Percentiles rank a stretch among this genome's conserved stretches.
Conservation (phyloP, 2,329 filamentous ascomycete genomes). For the Hypoxylon sp. region DNA sequence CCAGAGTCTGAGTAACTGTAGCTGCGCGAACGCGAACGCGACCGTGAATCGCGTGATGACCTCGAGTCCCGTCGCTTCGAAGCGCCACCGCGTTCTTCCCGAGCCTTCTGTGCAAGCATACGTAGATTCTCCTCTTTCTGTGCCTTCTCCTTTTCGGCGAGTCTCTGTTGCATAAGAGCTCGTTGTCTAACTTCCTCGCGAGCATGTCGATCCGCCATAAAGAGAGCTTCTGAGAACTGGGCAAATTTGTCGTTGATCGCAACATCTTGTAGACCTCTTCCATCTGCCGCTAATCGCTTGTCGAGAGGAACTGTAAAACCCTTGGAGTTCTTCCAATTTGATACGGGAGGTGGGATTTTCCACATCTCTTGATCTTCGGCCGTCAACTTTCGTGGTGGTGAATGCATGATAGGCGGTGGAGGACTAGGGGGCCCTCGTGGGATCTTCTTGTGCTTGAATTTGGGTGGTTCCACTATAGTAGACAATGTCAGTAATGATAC, state of each 20-base stretch:
- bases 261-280: slow-evolving; percentile 88
- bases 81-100: slow-evolving; percentile 75
- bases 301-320: slow-evolving; percentile 96
- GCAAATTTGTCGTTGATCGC: slow-evolving; percentile 99
- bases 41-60: slow-evolving; percentile 53
- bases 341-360: slow-evolving; percentile 87
- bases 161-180: slow-evolving; percentile 91
- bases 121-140: slow-evolving; percentile 94
- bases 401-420: slow-evolving; percentile 93
- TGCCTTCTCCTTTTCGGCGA: slow-evolving; percentile 95
- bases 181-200: slow-evolving; percentile 94
- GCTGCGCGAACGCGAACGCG: slow-evolving; percentile 57
- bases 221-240: slow-evolving; percentile 91
- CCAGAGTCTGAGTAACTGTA: slow-evolving; percentile 63
- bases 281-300: slow-evolving; percentile 93
- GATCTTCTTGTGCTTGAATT: slow-evolving; percentile 99
- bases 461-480: slow-evolving; percentile 77
- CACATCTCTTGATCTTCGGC: slow-evolving; percentile 97
- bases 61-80: slow-evolving; percentile 57
- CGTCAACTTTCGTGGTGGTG: slow-evolving; percentile 91
- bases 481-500: slow-evolving; percentile 13
- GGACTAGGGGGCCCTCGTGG: slow-evolving; percentile 91
- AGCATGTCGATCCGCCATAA: slow-evolving; percentile 93
- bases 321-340: slow-evolving; percentile 99
- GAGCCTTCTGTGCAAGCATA: slow-evolving; percentile 86